Percentiles rank a stretch among this genome's conserved stretches.
These are phyloP conservation scores for Pugionium dolabratum DNA, from an alignment of 345 rosid species.

Conservation along the genomic window DNA sequence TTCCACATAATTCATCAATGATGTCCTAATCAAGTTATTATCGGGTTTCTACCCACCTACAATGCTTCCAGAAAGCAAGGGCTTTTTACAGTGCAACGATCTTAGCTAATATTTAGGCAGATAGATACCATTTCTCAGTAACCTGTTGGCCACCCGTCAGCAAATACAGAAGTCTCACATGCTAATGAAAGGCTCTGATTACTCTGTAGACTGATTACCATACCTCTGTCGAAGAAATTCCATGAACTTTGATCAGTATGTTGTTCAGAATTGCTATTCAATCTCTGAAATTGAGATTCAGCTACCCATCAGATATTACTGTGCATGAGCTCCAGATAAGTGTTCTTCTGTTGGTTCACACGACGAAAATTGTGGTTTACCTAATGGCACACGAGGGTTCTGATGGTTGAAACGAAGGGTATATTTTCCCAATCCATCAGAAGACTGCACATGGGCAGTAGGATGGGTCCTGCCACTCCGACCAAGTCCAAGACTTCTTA, in stretches of 20 bases:
- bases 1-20: conserved; percentile 11
- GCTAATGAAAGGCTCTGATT: conserved; percentile 41
- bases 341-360: conserved; percentile 42
- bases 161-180: conserved; percentile 28
- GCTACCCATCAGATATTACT: conserved; percentile 38
- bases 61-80: conserved; percentile 32
- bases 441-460: conserved; percentile 41
- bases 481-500: conserved; percentile 50
- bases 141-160: conserved; percentile 14
- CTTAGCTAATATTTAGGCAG: conserved; percentile 37
- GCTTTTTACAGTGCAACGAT: conserved; percentile 29
- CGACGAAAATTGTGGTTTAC: conserved; percentile 36
- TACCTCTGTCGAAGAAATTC: conserved; percentile 36
- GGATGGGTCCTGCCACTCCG: conserved; percentile 50
- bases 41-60: conserved; percentile 25
- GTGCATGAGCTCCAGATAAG: conserved; percentile 52
- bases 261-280: conserved; percentile 47
- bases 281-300: conserved; percentile 46
- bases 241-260: conserved; percentile 42
- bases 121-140: conserved; percentile 33
- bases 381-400: conserved; percentile 52
- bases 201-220: conserved; percentile 45
- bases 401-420: conserved; percentile 45
- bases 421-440: conserved; percentile 48
- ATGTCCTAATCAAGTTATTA: conserved; percentile 1